A percentile compares a stretch with the other conserved stretches of the same genome.
Conservation (phyloP, 129 eudicot genomes). For the Helichrysum umbraculigerum region DNA sequence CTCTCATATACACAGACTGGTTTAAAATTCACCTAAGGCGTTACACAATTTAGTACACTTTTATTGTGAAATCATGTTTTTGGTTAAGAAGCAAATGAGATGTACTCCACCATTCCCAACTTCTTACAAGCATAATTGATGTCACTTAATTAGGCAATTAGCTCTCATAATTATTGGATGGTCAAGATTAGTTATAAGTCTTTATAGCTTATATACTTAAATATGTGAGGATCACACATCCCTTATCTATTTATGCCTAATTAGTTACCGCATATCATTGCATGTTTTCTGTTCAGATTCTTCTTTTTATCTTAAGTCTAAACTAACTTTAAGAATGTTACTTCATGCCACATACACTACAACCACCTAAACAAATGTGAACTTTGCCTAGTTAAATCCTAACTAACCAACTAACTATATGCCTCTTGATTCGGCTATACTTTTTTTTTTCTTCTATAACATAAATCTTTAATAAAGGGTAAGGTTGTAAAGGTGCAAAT, state of each 20-base stretch:
- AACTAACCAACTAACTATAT: neutral
- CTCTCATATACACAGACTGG: too few relatives aligned
- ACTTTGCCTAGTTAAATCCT: neutral
- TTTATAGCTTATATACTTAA: too few relatives aligned
- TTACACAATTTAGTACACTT: too few relatives aligned
- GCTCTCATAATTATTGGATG: neutral
- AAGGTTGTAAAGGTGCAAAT: too few relatives aligned
- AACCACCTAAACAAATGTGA: neutral
- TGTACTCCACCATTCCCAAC: neutral
- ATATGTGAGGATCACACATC: neutral
- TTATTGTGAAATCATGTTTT: neutral
- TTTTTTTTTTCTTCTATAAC: too few relatives aligned
- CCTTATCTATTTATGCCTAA: neutral
- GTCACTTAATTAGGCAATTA: neutral
- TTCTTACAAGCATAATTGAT: neutral
- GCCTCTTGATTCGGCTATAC: neutral
- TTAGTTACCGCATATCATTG: conserved; percentile 6
- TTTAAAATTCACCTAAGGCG: too few relatives aligned
- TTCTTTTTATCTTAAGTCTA: neutral
- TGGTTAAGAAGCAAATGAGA: neutral
- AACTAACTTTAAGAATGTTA: neutral
- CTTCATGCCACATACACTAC: conserved; percentile 4
- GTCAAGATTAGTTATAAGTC: neutral
- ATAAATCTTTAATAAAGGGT: too few relatives aligned
- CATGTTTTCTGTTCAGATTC: conserved; percentile 25